These are phyloP conservation scores for Berkeleyomyces rouxiae DNA, from an alignment of 2,329 filamentous ascomycete species.

Conservation along the genomic window DNA sequence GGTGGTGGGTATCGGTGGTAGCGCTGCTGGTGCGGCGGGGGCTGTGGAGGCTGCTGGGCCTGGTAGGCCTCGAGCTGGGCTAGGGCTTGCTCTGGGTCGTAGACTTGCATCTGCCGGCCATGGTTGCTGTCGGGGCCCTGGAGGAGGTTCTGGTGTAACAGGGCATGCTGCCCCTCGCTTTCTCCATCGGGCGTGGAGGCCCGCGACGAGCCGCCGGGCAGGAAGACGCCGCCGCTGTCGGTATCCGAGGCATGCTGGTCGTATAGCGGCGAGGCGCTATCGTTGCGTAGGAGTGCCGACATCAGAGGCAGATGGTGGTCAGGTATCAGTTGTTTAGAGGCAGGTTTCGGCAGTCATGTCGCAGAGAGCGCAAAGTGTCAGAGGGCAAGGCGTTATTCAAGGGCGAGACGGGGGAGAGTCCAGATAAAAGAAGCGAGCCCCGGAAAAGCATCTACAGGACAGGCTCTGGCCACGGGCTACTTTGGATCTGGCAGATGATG, in stretches of 20 bases:
- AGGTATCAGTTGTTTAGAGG: not conserved
- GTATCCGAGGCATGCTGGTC: constrained; percentile 12
- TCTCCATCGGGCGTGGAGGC: constrained; percentile 6
- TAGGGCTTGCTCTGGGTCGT: not conserved
- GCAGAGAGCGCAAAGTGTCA: not conserved
- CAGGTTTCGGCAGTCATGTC: not conserved
- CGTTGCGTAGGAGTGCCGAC: not conserved
- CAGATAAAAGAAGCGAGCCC: not conserved
- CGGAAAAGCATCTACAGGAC: not conserved
- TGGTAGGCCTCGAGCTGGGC: not conserved
- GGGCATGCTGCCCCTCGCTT: not conserved
- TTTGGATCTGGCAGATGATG: not conserved
- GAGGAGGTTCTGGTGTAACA: not conserved
- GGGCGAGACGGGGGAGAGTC: not conserved
- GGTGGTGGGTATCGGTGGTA: not conserved
- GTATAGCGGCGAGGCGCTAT: constrained; percentile 11
- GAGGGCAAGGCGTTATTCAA: too few species aligned
- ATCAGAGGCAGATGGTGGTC: not conserved
- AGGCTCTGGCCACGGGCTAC: not conserved
- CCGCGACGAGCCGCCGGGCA: constrained; percentile 8
- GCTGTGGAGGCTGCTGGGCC: not conserved
- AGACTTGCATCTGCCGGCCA: not conserved
- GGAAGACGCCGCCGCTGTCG: constrained; percentile 10
- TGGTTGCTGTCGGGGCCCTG: not conserved
- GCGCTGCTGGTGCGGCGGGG: not conserved